Percentiles rank a stretch among this genome's conserved stretches.
phyloP scores from a whole-genome alignment of 495 filamentous ascomycete genomes.

The Clohesyomyces aquaticus region DNA sequence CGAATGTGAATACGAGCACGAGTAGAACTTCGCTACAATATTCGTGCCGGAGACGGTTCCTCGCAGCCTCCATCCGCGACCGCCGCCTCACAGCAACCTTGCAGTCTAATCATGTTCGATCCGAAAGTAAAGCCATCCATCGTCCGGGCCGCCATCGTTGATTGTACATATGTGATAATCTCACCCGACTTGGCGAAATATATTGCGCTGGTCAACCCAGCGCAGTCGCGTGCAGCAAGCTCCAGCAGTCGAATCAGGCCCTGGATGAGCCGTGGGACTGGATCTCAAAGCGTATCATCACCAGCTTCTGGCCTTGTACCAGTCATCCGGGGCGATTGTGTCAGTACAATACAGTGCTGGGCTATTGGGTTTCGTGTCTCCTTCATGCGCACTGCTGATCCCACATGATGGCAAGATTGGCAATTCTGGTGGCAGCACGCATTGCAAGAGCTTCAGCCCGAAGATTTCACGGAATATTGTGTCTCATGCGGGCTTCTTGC shows the following conservation, averaged over 20 bases:
- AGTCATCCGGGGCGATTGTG: constrained; percentile 1
- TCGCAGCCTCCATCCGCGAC: too few species aligned
- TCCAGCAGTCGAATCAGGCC: not conserved
- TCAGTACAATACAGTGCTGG: constrained; percentile 5
- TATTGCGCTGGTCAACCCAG: constrained; percentile 1
- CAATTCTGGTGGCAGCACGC: constrained; percentile 12
- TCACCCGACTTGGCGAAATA: constrained; percentile 21
- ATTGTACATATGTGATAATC: not conserved
- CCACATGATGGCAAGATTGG: constrained; percentile 5
- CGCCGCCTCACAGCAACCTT: constrained; percentile 8
- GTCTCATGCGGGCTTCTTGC: constrained; percentile 19
- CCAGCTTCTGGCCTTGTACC: constrained; percentile 6
- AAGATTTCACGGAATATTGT: constrained; percentile 22
- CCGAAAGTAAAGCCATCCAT: constrained; percentile 17
- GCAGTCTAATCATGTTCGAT: constrained; percentile 6
- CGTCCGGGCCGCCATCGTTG: constrained; percentile 2
- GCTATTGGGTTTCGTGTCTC: constrained; percentile 15
- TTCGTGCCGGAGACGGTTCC: too few species aligned
- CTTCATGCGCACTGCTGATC: constrained; percentile 21
- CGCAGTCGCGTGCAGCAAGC: constrained; percentile 15
- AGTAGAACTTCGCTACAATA: too few species aligned
- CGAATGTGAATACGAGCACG: constrained; percentile 14
- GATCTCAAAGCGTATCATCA: constrained; percentile 6
- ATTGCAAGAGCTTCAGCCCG: constrained; percentile 11
- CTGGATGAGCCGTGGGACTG: constrained; percentile 17